A percentile compares a stretch with the other conserved stretches of the same genome.
Evolutionary conservation across 768 basidiomycete species (phyloP).

Genomic region (Sarcomyxa edulis): DNA sequence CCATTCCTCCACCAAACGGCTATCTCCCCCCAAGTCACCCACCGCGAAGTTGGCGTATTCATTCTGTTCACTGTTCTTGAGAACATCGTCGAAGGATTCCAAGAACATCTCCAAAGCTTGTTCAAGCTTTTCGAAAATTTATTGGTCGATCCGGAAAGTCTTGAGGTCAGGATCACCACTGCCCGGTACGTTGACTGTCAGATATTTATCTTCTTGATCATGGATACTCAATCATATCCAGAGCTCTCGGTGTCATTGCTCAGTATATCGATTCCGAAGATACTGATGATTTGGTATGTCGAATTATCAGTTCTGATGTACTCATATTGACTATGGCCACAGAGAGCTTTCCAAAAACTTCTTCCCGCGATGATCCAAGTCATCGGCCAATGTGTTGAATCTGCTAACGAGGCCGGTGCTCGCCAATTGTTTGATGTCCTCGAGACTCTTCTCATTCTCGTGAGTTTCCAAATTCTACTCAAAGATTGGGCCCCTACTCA

Average conservation of each 20-base stretch:
- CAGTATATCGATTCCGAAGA: slow-evolving; percentile 89
- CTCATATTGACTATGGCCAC: slow-evolving; percentile 5
- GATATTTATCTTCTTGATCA: not conserved
- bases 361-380: slow-evolving; percentile 88
- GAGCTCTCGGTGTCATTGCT: slow-evolving; percentile 87
- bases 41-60: slow-evolving; percentile 90
- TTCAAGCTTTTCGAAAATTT: slow-evolving; percentile 76
- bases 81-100: slow-evolving; percentile 85
- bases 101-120: slow-evolving; percentile 64
- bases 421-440: slow-evolving; percentile 93
- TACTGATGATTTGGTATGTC: slow-evolving; percentile 77
- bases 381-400: slow-evolving; percentile 76
- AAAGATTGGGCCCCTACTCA: slow-evolving; percentile 6
- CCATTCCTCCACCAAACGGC: slow-evolving; percentile 83
- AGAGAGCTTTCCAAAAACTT: slow-evolving; percentile 85
- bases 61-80: slow-evolving; percentile 91
- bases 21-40: slow-evolving; percentile 55
- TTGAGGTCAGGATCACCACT: slow-evolving; percentile 87
- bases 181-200: slow-evolving; percentile 48
- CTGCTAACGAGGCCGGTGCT: slow-evolving; percentile 74
- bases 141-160: slow-evolving; percentile 76
- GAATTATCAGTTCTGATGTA: not conserved
- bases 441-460: slow-evolving; percentile 91
- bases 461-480: slow-evolving; percentile 25
- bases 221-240: slow-evolving; percentile 16